Evolutionary conservation across 2,329 filamentous ascomycete genomes (phyloP).

Genomic region (Talaromyces marneffei): DNA sequence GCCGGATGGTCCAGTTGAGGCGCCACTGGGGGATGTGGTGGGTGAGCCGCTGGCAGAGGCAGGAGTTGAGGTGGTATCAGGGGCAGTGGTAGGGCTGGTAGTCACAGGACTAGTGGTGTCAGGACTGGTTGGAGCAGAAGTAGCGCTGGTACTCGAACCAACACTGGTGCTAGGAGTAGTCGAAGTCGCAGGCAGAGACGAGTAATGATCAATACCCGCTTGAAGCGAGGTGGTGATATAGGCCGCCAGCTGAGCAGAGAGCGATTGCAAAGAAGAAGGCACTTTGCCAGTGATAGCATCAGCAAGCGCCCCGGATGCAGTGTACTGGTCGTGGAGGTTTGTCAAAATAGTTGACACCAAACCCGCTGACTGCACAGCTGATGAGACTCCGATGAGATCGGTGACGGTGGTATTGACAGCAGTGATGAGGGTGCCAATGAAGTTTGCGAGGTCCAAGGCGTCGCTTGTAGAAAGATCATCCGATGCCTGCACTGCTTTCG

Average conservation of each 20-base stretch:
- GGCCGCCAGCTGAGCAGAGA: conserved; percentile 18
- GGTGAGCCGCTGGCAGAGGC: not conserved
- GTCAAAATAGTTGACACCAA: conserved; percentile 7
- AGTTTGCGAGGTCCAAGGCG: not conserved
- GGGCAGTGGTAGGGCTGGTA: not conserved
- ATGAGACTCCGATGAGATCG: conserved; percentile 4
- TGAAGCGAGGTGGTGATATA: conserved; percentile 28
- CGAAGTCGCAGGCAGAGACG: conserved; percentile 1
- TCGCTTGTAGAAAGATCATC: conserved; percentile 17
- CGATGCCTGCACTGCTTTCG: conserved; percentile 21
- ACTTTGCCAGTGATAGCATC: conserved; percentile 3
- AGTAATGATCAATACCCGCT: conserved; percentile 25
- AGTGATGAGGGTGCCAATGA: not conserved
- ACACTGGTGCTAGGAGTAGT: not conserved
- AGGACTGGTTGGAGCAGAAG: not conserved
- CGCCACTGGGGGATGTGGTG: not conserved
- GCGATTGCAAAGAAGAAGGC: not conserved
- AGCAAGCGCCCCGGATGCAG: conserved; percentile 18
- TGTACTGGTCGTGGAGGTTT: conserved; percentile 23
- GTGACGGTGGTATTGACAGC: conserved; percentile 6
- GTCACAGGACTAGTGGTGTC: not conserved
- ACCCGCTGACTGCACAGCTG: not conserved
- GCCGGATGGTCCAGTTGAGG: not conserved
- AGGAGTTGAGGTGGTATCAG: not conserved
- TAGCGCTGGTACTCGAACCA: not conserved